phyloP scores from a whole-genome alignment of 1,139 yeast species.

The Candida albicans region DNA sequence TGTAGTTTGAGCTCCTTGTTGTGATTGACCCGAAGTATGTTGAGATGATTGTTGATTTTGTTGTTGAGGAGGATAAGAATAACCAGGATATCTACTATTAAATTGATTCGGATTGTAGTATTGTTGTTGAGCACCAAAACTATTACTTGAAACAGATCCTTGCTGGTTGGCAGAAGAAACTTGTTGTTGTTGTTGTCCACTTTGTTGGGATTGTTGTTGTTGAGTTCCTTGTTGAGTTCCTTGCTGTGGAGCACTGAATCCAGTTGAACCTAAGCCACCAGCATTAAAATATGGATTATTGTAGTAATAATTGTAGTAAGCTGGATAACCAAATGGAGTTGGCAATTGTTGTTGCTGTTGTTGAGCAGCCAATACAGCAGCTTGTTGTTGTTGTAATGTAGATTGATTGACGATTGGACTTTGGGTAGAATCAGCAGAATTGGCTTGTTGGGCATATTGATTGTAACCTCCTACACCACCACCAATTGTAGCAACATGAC shows the following conservation, averaged over 20 bases:
- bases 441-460: constrained; percentile 27
- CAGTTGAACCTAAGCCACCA: constrained; percentile 22
- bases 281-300: constrained; percentile 43
- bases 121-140: constrained; percentile 19
- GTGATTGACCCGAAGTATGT: constrained; percentile 13
- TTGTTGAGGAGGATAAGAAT: constrained; percentile 36
- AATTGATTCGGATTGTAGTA: constrained; percentile 42
- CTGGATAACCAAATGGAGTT: constrained; percentile 48
- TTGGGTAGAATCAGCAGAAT: constrained; percentile 20
- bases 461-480: constrained; percentile 25
- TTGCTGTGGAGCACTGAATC: constrained; percentile 20
- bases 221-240: constrained; percentile 14
- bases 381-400: constrained; percentile 20
- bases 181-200: constrained; percentile 7
- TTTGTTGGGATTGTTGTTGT: constrained; percentile 9
- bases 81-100: constrained; percentile 39
- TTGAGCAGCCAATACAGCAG: constrained; percentile 10
- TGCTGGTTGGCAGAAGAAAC: constrained; percentile 8
- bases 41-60: constrained; percentile 22
- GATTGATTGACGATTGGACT: constrained; percentile 32
- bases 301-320: constrained; percentile 47
- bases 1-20: constrained; percentile 9
- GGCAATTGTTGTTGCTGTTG: constrained; percentile 16
- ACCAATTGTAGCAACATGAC: constrained; percentile 28
- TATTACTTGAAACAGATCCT: constrained; percentile 16